A percentile compares a stretch with the other conserved stretches of the same genome.
These are phyloP conservation scores for Sicyos baderoa DNA, from an alignment of 306 rosid species.

Conservation along the genomic window DNA sequence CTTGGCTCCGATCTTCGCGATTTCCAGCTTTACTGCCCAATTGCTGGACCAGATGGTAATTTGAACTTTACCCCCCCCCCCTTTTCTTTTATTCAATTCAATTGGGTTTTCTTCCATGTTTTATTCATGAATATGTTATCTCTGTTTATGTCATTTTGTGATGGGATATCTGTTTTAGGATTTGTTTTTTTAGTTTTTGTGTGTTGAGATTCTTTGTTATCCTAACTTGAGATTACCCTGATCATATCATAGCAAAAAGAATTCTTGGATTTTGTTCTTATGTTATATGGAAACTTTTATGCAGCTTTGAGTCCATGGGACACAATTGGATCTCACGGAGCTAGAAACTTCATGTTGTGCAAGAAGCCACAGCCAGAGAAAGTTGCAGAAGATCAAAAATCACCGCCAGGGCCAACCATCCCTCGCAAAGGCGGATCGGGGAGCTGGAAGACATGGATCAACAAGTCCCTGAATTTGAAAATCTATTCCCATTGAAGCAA, in stretches of 20 bases:
- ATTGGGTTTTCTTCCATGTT: background rate
- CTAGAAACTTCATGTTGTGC: slow-evolving; percentile 76
- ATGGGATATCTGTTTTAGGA: background rate
- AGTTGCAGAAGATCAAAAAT: slow-evolving; percentile 16
- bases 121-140: background rate
- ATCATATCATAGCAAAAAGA: background rate
- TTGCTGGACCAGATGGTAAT: slow-evolving; percentile 63
- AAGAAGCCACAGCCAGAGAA: slow-evolving; percentile 56
- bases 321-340: slow-evolving; percentile 68
- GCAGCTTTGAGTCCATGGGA: slow-evolving; percentile 78
- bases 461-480: slow-evolving; percentile 63
- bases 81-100: background rate
- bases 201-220: background rate
- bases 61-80: too few relatives aligned
- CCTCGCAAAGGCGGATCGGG: slow-evolving; percentile 43
- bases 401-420: slow-evolving; percentile 7
- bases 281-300: slow-evolving; percentile 13
- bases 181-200: too few relatives aligned
- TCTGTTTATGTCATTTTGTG: background rate
- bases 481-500: slow-evolving; percentile 51
- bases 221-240: background rate
- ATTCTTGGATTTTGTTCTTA: background rate
- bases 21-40: slow-evolving; percentile 66
- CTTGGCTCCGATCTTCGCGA: slow-evolving; percentile 45
- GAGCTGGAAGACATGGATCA: slow-evolving; percentile 82